Conservation (phyloP, 495 filamentous ascomycete genomes). For the Aspergillus olivimuriae region DNA sequence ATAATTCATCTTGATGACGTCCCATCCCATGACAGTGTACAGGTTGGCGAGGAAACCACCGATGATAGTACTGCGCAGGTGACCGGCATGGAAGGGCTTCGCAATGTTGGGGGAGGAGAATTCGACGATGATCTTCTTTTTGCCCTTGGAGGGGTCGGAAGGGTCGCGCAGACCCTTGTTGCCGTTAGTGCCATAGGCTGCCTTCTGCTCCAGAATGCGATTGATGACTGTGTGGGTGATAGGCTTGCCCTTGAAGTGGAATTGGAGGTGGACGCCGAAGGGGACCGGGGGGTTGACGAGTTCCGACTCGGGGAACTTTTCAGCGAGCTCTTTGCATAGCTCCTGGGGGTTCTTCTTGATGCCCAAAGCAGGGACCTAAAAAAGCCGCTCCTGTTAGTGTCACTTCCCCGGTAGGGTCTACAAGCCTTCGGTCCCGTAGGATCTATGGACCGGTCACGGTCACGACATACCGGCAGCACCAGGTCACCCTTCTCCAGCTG, state of each 20-base stretch:
- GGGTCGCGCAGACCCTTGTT: slow-evolving; percentile 62
- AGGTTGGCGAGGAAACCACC: slow-evolving; percentile 66
- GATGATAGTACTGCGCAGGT: slow-evolving; percentile 70
- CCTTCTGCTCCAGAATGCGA: slow-evolving; percentile 54
- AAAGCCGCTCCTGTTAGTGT: too few species aligned
- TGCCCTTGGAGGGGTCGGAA: slow-evolving; percentile 60
- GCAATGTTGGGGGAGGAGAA: slow-evolving; percentile 76
- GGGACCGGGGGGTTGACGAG: slow-evolving; percentile 62
- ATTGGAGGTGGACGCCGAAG: slow-evolving; percentile 64
- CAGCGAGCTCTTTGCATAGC: slow-evolving; percentile 62
- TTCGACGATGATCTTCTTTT: slow-evolving; percentile 63
- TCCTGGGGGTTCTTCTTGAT: slow-evolving; percentile 72
- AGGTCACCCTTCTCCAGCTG: slow-evolving; percentile 88
- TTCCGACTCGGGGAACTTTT: slow-evolving; percentile 73
- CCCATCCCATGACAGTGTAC: slow-evolving; percentile 64
- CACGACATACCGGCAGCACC: slow-evolving; percentile 54
- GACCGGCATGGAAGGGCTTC: slow-evolving; percentile 67
- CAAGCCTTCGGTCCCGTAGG: neutral
- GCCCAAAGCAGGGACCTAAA: slow-evolving; percentile 61
- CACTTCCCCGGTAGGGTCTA: neutral
- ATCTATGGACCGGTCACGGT: neutral
- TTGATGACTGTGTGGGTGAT: slow-evolving; percentile 56
- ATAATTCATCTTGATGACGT: slow-evolving; percentile 68
- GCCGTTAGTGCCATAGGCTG: slow-evolving; percentile 59
- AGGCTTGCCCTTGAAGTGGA: slow-evolving; percentile 65